phyloP scores from a whole-genome alignment of 331 rosid genomes.

The Arachis monticola region DNA sequence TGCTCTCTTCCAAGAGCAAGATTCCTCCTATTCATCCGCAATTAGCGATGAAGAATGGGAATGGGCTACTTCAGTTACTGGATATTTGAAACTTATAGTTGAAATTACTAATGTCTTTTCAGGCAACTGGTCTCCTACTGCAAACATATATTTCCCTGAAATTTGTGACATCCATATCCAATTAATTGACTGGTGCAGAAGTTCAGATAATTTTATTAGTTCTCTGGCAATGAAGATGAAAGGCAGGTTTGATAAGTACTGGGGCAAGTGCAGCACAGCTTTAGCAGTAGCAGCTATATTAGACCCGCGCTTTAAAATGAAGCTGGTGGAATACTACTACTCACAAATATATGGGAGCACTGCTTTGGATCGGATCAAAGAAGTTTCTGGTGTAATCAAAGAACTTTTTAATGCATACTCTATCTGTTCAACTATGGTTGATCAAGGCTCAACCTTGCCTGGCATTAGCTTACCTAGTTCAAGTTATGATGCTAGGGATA shows the following conservation, averaged over 20 bases:
- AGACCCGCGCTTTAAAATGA: slow-evolving; percentile 96
- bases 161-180: slow-evolving; percentile 88
- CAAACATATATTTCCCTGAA: slow-evolving; percentile 90
- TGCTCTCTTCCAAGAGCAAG: slow-evolving; percentile 70
- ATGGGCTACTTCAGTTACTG: slow-evolving; percentile 59
- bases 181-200: slow-evolving; percentile 87
- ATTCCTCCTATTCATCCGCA: slow-evolving; percentile 60
- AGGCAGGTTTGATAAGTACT: slow-evolving; percentile 81
- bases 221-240: slow-evolving; percentile 77
- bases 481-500: slow-evolving; percentile 66
- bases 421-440: slow-evolving; percentile 80
- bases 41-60: slow-evolving; percentile 86
- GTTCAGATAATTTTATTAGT: slow-evolving; percentile 71
- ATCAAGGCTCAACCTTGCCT: slow-evolving; percentile 88
- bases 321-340: slow-evolving; percentile 94
- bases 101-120: slow-evolving; percentile 73
- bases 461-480: slow-evolving; percentile 84
- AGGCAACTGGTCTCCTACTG: slow-evolving; percentile 69
- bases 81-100: slow-evolving; percentile 75
- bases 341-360: slow-evolving; percentile 92
- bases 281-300: slow-evolving; percentile 86
- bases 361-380: slow-evolving; percentile 85
- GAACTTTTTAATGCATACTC: slow-evolving; percentile 90
- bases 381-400: slow-evolving; percentile 82
- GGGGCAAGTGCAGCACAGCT: slow-evolving; percentile 91